Percentiles rank a stretch among this genome's conserved stretches.
Conservation (phyloP, 805 yeast genomes). For the Torulaspora delbrueckii region DNA sequence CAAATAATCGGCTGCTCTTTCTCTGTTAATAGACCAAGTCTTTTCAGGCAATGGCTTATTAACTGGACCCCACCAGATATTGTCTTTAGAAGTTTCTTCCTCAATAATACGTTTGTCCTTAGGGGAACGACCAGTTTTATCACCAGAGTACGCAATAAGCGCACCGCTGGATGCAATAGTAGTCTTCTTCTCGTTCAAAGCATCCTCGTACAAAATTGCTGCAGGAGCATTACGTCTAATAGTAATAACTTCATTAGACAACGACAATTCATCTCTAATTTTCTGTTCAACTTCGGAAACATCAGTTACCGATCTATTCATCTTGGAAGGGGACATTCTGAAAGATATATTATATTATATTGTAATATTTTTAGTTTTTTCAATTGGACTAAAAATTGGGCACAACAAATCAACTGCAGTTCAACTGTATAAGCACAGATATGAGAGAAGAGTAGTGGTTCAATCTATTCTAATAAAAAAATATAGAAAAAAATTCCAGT, state of each 20-base stretch:
- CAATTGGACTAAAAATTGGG: not conserved
- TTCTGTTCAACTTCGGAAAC: constrained; percentile 25
- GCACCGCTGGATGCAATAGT: constrained; percentile 93
- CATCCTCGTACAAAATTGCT: constrained; percentile 92
- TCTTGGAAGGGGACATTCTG: constrained; percentile 15
- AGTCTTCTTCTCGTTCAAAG: constrained; percentile 81
- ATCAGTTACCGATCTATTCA: constrained; percentile 13
- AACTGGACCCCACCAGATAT: constrained; percentile 99
- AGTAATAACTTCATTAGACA: constrained; percentile 53
- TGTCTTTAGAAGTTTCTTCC: constrained; percentile 74
- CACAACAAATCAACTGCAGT: too few species aligned
- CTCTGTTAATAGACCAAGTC: constrained; percentile 93
- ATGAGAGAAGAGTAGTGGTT: not conserved
- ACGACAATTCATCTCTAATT: constrained; percentile 39
- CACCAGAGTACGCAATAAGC: constrained; percentile 89
- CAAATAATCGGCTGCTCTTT: constrained; percentile 93
- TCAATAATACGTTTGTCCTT: constrained; percentile 97
- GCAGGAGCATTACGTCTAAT: constrained; percentile 91
- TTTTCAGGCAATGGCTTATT: constrained; percentile 90
- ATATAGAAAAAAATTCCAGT: too few species aligned
- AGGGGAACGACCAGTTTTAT: constrained; percentile 97
- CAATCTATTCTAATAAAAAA: not conserved
- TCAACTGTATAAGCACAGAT: too few species aligned
- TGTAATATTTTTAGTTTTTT: not conserved
- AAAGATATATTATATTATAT: not conserved